These are phyloP conservation scores for Paralagenidium karlingii DNA, from an alignment of 352 stramenopile genomes.

Conservation along the genomic window DNA sequence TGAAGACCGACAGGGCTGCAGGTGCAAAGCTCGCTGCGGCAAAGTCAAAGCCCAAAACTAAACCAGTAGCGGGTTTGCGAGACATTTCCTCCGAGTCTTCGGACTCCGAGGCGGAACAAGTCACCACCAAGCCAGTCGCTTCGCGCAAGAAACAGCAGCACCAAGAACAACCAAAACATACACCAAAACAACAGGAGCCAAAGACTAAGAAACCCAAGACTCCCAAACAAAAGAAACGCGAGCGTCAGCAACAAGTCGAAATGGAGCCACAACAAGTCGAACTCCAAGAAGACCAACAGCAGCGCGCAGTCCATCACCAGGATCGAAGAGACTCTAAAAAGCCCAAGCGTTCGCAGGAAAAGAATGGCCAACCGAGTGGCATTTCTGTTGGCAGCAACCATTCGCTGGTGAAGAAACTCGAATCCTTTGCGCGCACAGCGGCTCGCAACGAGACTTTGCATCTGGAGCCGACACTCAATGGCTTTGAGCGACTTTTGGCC, in stretches of 20 bases:
- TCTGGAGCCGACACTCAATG: slow-evolving; percentile 61
- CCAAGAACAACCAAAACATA: too few relatives aligned
- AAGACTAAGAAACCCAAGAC: not conserved
- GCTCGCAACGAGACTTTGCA: slow-evolving; percentile 31
- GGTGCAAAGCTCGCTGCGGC: too few relatives aligned
- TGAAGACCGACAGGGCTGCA: too few relatives aligned
- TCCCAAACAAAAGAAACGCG: not conserved
- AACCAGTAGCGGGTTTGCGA: too few relatives aligned
- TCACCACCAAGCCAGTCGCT: slow-evolving; percentile 4
- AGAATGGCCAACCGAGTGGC: too few relatives aligned
- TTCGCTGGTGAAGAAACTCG: slow-evolving; percentile 77
- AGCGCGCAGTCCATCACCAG: not conserved
- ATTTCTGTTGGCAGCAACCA: slow-evolving; percentile 59
- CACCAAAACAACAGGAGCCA: not conserved
- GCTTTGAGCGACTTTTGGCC: slow-evolving; percentile 67
- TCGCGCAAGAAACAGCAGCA: too few relatives aligned
- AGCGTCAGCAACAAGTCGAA: not conserved
- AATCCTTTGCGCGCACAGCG: slow-evolving; percentile 38
- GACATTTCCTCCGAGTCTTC: slow-evolving; percentile 4
- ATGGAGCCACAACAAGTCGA: not conserved
- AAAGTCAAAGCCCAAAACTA: too few relatives aligned
- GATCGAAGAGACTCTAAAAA: too few relatives aligned
- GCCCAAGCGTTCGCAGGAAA: too few relatives aligned
- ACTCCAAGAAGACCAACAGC: not conserved
- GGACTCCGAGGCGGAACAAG: slow-evolving; percentile 2